Percentiles rank a stretch among this genome's conserved stretches.
Conservation (phyloP, 805 yeast genomes). For the Sugiyamaella marilandica region DNA sequence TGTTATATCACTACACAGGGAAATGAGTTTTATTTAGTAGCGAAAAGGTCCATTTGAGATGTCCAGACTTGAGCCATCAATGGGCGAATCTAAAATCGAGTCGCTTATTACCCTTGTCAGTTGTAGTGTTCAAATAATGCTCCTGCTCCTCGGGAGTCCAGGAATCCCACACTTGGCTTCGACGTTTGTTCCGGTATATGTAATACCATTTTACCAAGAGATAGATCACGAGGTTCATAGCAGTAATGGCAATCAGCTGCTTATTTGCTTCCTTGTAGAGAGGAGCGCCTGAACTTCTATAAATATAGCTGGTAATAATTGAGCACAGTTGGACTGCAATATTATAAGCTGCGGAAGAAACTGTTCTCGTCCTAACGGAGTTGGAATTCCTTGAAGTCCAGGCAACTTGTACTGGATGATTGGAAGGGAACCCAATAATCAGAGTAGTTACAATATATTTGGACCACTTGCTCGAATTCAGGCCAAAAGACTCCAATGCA, state of each 20-base stretch:
- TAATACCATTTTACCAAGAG: conserved; percentile 33
- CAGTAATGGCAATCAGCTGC: conserved; percentile 24
- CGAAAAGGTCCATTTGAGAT: too few species aligned
- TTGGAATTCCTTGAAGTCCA: conserved; percentile 62
- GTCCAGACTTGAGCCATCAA: conserved; percentile 12
- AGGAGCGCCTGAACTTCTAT: conserved; percentile 55
- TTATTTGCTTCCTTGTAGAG: conserved; percentile 54
- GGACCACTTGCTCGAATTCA: conserved; percentile 35
- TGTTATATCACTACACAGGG: too few species aligned
- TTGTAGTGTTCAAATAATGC: conserved; percentile 42
- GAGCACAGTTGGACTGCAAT: conserved; percentile 57
- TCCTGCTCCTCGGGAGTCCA: conserved; percentile 47
- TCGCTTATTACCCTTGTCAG: conserved; percentile 53
- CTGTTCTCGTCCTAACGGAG: conserved; percentile 56
- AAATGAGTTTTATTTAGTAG: too few species aligned
- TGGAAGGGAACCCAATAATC: conserved; percentile 30
- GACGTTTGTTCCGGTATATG: conserved; percentile 25
- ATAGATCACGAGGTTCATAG: conserved; percentile 16
- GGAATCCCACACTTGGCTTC: conserved; percentile 47
- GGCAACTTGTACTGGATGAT: conserved; percentile 51
- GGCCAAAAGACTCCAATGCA: conserved; percentile 34
- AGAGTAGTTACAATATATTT: conserved; percentile 34
- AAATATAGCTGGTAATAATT: conserved; percentile 52
- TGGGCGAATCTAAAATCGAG: conserved; percentile 45
- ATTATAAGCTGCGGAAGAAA: conserved; percentile 58